Evolutionary conservation across 2,329 filamentous ascomycete genomes (phyloP).

Genomic region (Diaporthe citriasiana): DNA sequence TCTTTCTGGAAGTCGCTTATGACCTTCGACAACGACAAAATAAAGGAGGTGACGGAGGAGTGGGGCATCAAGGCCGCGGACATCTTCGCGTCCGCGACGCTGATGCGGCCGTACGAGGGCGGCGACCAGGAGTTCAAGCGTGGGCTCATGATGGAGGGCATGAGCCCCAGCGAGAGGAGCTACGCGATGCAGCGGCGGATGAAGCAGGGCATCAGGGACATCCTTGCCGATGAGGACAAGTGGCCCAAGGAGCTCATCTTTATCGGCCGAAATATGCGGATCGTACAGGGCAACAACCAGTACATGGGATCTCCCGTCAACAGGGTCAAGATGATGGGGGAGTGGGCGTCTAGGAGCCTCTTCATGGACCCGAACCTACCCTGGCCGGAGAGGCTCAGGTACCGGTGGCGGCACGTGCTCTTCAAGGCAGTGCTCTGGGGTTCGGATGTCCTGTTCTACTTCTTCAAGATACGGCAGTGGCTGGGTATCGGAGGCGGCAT

Average conservation of each 20-base stretch:
- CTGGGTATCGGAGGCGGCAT: slow-evolving; percentile 85
- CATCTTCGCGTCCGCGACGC: slow-evolving; percentile 90
- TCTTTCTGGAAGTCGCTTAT: slow-evolving; percentile 94
- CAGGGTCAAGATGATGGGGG: slow-evolving; percentile 91
- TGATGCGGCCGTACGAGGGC: slow-evolving; percentile 92
- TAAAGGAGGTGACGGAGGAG: slow-evolving; percentile 77
- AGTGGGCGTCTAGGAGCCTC: slow-evolving; percentile 89
- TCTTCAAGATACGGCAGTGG: slow-evolving; percentile 81
- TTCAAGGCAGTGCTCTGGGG: slow-evolving; percentile 83
- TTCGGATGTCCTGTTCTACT: slow-evolving; percentile 87
- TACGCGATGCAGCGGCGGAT: slow-evolving; percentile 92
- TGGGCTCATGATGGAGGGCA: slow-evolving; percentile 73
- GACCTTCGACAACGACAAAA: slow-evolving; percentile 90
- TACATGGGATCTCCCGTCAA: slow-evolving; percentile 92
- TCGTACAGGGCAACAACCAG: slow-evolving; percentile 94
- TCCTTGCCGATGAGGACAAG: slow-evolving; percentile 87
- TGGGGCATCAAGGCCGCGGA: slow-evolving; percentile 95
- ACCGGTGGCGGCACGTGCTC: slow-evolving; percentile 83
- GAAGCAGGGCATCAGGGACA: slow-evolving; percentile 75
- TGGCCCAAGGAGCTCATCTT: slow-evolving; percentile 94
- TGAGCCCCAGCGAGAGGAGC: slow-evolving; percentile 77
- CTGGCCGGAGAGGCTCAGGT: slow-evolving; percentile 72
- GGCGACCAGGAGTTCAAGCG: slow-evolving; percentile 78
- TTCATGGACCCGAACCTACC: slow-evolving; percentile 79
- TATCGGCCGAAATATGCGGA: slow-evolving; percentile 90